phyloP scores from a whole-genome alignment of 108 stramenopile species.

The Fragilaria crotonensis region DNA sequence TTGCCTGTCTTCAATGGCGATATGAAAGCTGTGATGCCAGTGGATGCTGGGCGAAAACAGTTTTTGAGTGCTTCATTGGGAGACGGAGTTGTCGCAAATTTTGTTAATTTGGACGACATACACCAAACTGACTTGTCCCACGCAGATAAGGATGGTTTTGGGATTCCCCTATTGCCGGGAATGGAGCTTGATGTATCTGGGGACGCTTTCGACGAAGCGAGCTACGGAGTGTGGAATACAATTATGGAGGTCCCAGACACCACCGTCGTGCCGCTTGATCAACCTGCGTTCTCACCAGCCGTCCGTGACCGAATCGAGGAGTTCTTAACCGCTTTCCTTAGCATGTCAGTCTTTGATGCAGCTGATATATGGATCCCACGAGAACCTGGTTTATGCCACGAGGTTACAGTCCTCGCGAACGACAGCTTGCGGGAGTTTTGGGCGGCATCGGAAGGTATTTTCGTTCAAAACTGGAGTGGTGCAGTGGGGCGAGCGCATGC shows the following conservation, averaged over 20 bases:
- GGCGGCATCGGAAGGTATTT: conserved; percentile 27
- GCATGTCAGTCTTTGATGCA: conserved; percentile 92
- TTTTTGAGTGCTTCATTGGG: conserved; percentile 22
- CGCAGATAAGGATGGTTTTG: conserved; percentile 75
- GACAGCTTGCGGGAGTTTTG: conserved; percentile 43
- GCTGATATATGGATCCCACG: conserved; percentile 87
- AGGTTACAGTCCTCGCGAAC: conserved; percentile 33
- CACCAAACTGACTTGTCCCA: conserved; percentile 16
- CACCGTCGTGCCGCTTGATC: background rate
- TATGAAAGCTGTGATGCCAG: conserved; percentile 19
- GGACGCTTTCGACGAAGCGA: conserved; percentile 79
- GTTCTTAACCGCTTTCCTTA: conserved; percentile 86
- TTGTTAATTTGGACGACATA: conserved; percentile 66
- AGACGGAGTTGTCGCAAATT: conserved; percentile 70
- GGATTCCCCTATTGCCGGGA: conserved; percentile 76
- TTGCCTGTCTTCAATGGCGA: conserved; percentile 63
- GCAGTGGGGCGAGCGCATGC: conserved; percentile 78
- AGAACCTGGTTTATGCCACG: conserved; percentile 46
- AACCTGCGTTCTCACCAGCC: conserved; percentile 23
- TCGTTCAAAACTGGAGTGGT: conserved; percentile 66
- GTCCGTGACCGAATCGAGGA: conserved; percentile 78
- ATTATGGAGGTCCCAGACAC: conserved; percentile 55
- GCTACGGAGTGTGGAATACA: conserved; percentile 83
- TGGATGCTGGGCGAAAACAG: background rate
- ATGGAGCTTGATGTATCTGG: conserved; percentile 25